These are phyloP conservation scores for Trichoderma koningii DNA, from an alignment of 2,329 filamentous ascomycete genomes.

Conservation along the genomic window DNA sequence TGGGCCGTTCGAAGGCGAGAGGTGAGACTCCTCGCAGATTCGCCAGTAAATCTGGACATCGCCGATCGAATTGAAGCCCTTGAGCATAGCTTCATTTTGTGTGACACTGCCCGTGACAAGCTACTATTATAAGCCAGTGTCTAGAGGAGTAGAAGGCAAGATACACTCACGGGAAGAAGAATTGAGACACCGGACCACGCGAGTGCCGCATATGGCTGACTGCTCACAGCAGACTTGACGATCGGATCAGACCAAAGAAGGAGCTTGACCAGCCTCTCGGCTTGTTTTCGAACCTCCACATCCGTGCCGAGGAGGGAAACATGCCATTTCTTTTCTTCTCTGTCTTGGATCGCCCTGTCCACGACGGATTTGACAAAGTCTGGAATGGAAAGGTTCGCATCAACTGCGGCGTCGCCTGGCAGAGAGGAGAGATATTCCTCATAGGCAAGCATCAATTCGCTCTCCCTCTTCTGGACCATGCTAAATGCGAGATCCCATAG, in stretches of 20 bases:
- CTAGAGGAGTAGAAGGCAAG: not conserved
- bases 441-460: not conserved
- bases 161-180: constrained; percentile 31
- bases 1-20: not conserved
- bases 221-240: constrained; percentile 31
- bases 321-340: constrained; percentile 32
- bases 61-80: constrained; percentile 31
- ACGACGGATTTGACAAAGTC: constrained; percentile 6
- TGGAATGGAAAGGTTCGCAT: not conserved
- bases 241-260: constrained; percentile 33
- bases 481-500: not conserved
- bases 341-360: constrained; percentile 20
- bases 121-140: not conserved
- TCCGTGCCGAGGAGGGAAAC: constrained; percentile 29
- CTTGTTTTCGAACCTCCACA: constrained; percentile 31
- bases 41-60: constrained; percentile 31
- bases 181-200: constrained; percentile 35
- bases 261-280: constrained; percentile 33
- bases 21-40: constrained; percentile 29
- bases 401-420: not conserved
- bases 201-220: constrained; percentile 33
- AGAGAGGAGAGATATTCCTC: not conserved
- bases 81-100: constrained; percentile 32
- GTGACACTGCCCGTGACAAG: constrained; percentile 27
- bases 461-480: not conserved